phyloP scores from a whole-genome alignment of 495 filamentous ascomycete genomes.

The Aspergillus leporis region DNA sequence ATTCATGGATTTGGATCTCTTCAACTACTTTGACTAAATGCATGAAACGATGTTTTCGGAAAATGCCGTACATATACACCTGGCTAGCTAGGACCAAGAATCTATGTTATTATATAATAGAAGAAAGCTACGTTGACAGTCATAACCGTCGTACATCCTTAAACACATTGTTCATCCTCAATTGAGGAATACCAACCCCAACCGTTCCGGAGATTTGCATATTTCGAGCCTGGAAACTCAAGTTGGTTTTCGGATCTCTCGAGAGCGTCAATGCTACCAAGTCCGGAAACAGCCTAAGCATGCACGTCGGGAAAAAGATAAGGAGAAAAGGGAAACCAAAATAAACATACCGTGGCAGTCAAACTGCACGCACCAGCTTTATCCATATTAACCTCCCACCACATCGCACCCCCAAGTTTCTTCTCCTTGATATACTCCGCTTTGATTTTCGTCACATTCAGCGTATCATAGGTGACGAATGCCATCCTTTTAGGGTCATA shows the following conservation, averaged over 20 bases:
- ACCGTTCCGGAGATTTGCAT: slow-evolving; percentile 62
- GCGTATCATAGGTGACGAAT: slow-evolving; percentile 75
- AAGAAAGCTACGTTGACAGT: too few relatives aligned
- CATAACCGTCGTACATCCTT: background rate
- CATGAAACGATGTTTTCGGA: too few relatives aligned
- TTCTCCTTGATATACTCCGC: slow-evolving; percentile 61
- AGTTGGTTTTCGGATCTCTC: slow-evolving; percentile 59
- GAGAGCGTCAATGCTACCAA: slow-evolving; percentile 41
- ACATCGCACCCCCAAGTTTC: slow-evolving; percentile 80
- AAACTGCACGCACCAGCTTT: slow-evolving; percentile 56
- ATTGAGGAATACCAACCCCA: slow-evolving; percentile 8
- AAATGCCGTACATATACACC: too few relatives aligned
- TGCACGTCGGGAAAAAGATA: background rate
- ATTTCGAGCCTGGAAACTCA: slow-evolving; percentile 63
- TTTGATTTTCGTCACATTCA: slow-evolving; percentile 60
- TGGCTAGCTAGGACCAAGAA: too few relatives aligned
- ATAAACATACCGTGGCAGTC: slow-evolving; percentile 54
- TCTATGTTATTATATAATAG: too few relatives aligned
- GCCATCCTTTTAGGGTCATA: slow-evolving; percentile 58
- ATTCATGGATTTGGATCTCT: background rate
- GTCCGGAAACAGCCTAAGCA: slow-evolving; percentile 30
- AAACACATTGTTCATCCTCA: background rate
- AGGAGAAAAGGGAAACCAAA: background rate
- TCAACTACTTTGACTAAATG: background rate
- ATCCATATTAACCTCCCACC: slow-evolving; percentile 87